Conservation (phyloP, 371 early-diverging fungal genomes). For the Syncephalastrum sp. region DNA sequence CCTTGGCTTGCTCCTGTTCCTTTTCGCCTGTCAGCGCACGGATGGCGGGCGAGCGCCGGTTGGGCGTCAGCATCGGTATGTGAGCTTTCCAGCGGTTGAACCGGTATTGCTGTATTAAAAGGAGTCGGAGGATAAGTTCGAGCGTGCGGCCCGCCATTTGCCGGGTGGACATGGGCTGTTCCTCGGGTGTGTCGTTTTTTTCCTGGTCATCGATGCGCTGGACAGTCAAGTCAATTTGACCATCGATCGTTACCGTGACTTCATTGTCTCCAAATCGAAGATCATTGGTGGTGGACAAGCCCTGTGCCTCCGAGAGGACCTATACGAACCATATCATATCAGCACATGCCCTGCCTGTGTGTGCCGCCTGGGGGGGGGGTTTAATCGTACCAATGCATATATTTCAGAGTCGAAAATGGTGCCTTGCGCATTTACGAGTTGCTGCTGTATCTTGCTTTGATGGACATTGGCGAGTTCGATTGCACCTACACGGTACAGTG, state of each 20-base stretch:
- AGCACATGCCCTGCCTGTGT: neutral
- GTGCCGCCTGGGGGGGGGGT: neutral
- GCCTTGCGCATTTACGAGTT: conserved; percentile 47
- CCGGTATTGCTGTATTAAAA: conserved; percentile 40
- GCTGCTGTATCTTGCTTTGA: conserved; percentile 33
- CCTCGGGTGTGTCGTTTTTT: neutral
- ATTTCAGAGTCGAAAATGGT: conserved; percentile 61
- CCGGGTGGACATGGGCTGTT: conserved; percentile 10
- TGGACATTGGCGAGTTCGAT: neutral
- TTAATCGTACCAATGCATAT: conserved; percentile 43
- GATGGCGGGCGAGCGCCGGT: conserved; percentile 16
- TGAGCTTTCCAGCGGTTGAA: conserved; percentile 38
- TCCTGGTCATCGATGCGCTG: conserved; percentile 1
- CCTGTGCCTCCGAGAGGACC: conserved; percentile 57
- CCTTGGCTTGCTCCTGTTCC: conserved; percentile 1
- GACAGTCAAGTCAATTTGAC: conserved; percentile 45
- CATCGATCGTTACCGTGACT: conserved; percentile 53
- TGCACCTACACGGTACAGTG: neutral
- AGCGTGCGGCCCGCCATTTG: conserved; percentile 28
- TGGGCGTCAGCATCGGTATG: conserved; percentile 30
- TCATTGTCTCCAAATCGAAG: conserved; percentile 55
- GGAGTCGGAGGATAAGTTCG: conserved; percentile 31
- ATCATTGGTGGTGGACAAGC: conserved; percentile 44
- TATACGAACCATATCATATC: conserved; percentile 9
- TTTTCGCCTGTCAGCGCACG: conserved; percentile 34